Percentiles rank a stretch among this genome's conserved stretches.
Evolutionary conservation across 2,329 filamentous ascomycete species (phyloP).

Genomic region (Chrysosporium keratinophilum): DNA sequence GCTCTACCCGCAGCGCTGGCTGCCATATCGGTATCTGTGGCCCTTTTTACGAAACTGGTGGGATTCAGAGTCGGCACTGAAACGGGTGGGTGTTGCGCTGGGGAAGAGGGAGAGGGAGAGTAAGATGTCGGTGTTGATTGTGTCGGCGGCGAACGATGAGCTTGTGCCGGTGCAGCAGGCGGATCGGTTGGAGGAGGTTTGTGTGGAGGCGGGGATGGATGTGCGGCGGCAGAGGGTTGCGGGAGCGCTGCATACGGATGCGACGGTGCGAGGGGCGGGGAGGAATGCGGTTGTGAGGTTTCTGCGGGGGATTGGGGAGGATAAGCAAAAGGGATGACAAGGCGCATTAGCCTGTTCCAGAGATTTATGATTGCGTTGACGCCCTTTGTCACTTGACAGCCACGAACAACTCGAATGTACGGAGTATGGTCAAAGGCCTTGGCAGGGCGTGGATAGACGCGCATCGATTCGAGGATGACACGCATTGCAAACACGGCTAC

Average conservation of each 20-base stretch:
- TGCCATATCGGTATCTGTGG: slow-evolving; percentile 65
- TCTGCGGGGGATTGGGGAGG: slow-evolving; percentile 6
- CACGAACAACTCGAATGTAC: too few species aligned
- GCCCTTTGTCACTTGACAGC: too few species aligned
- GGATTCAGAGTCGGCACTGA: slow-evolving; percentile 38
- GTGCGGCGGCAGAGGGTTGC: slow-evolving; percentile 32
- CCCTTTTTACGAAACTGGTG: slow-evolving; percentile 58
- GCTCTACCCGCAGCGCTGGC: slow-evolving; percentile 68
- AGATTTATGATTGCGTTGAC: too few species aligned
- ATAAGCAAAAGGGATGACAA: neutral
- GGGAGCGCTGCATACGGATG: slow-evolving; percentile 44
- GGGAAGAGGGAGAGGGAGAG: neutral
- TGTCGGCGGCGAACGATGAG: slow-evolving; percentile 37
- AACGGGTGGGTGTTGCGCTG: slow-evolving; percentile 26
- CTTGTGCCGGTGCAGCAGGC: slow-evolving; percentile 34
- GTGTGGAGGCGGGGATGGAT: slow-evolving; percentile 24
- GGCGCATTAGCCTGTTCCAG: too few species aligned
- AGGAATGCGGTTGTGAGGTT: slow-evolving; percentile 29
- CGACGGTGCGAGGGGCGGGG: slow-evolving; percentile 36
- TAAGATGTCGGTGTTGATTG: slow-evolving; percentile 28
- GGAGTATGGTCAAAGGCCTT: too few species aligned
- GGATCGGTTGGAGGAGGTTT: slow-evolving; percentile 27
- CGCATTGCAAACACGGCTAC: too few species aligned
- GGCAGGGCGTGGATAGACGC: too few species aligned
- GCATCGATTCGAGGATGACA: too few species aligned